Base-by-base conservation (phyloP, 2,329 filamentous ascomycete genomes). In the Calonectria pseudoreteaudii region DNA sequence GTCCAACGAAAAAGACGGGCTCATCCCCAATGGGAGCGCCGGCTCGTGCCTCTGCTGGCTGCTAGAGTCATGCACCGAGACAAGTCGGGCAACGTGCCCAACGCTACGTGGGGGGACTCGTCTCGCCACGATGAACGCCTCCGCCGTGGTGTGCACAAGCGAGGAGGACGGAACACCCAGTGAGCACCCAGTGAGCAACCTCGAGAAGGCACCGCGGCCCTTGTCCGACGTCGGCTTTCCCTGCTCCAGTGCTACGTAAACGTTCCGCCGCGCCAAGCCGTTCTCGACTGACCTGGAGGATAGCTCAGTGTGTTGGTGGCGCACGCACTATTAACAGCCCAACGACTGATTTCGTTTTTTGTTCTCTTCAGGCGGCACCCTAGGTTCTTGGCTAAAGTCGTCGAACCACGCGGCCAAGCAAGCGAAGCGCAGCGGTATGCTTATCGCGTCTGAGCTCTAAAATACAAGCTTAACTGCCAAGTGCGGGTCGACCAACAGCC, bases 391-490 rank as follows among this genome's bases (percentile, higher is more conserved):
- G 23, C 34, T 16, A 14, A 31, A 34, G 30, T 23, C 30, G 7
- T 58, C 53, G 13, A 38, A 36, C 34, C 56, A 36, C 34, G 56
- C 56, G 23, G 10, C 31, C n/a, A 28, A 38, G 56, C n/a, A n/a
- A n/a, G n/a, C n/a, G n/a, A n/a, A n/a, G 8, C 36, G 56, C 26
- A 62, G 56, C 23, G 34, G 56, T 28, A 62, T 62, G 56, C 56
- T 62, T 62, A 62, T 62, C 56, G 56, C 56, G 56, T 62, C 56
- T 62, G 56, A 20, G 31, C 16, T 41, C 26, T 62, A 41, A 62
- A 62, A 62, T 62, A 62, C 56, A 62, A 62, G 56, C 56, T 62
- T 62, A 41, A 62, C 56, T 62, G 56, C 56, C 56, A 62, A 62
- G 56, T 28, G 56, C 56, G 56, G 56, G 56, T 62, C 36, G 36